These are phyloP conservation scores for Waitea zeae DNA, from an alignment of 1,284 basidiomycete species.

Conservation along the genomic window DNA sequence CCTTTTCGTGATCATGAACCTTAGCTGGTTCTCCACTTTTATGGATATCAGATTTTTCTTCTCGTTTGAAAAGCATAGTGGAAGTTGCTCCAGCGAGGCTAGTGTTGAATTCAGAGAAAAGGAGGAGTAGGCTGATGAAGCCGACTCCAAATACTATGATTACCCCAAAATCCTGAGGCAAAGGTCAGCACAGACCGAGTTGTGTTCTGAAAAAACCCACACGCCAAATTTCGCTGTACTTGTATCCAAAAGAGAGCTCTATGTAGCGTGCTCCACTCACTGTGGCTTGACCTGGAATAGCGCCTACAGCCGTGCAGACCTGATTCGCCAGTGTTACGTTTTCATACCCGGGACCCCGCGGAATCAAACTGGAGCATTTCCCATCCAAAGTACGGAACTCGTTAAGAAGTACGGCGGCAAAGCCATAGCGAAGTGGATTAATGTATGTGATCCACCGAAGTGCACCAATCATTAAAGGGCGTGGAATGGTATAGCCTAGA, in stretches of 20 bases:
- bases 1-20: constrained; percentile 4
- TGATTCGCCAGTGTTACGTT: constrained; percentile 31
- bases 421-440: constrained; percentile 33
- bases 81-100: constrained; percentile 9
- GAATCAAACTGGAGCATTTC: constrained; percentile 22
- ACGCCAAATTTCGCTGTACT: constrained; percentile 48
- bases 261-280: constrained; percentile 41
- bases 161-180: constrained; percentile 2
- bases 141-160: constrained; percentile 1
- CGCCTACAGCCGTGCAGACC: constrained; percentile 43
- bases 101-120: constrained; percentile 21
- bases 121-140: constrained; percentile 2
- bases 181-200: too few species aligned
- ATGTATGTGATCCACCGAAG: constrained; percentile 48
- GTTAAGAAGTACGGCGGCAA: constrained; percentile 34
- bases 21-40: background rate
- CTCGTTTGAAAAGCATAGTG: constrained; percentile 15
- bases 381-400: constrained; percentile 32
- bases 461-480: constrained; percentile 43
- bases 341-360: constrained; percentile 34
- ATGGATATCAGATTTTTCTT: constrained; percentile 2
- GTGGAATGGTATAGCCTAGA: constrained; percentile 29
- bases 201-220: too few species aligned
- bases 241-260: constrained; percentile 41
- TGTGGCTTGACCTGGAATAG: constrained; percentile 22